Evolutionary conservation across 306 rosid genomes (phyloP), one percentile per base, ranked within the genome.

Genomic region (Calophaca sinica): DNA sequence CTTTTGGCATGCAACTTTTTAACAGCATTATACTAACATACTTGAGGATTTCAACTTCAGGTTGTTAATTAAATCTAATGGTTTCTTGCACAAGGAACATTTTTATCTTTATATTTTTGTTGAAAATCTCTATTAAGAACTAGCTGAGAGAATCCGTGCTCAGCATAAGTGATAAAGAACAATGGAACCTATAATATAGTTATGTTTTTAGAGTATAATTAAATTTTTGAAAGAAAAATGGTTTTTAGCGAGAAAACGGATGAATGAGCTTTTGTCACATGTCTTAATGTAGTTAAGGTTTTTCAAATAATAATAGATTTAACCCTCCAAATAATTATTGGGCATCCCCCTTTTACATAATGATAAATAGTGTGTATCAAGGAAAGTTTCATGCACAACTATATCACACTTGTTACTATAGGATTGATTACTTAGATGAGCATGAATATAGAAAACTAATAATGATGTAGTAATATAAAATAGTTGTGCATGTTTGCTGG

Each of bases 401-500:
- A 57, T 64, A 72, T 59, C 9, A 73, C 61, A 78, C 36, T 59
- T 74, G 72, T 68, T 55, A 45, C 57, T 41, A 8, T 44, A 26
- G 80, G 75, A 77, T 73, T 63, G 54, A 81, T 73, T 41, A 32
- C 42, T 45, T 36, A 52, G 74, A 70, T 70, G 53, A 55, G 75
- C 72, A 42, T 77, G 75, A 68, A 74, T 45, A 74, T 42, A 77
- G 63, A 61, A 72, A 68, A 41, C 74, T 45, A 66, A 84, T 77
- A 48, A 77, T 80, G 76, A 41, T 52, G 65, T 51, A 50, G 65
- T 69, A 59, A 78, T 85, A 51, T 48, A 64, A 53, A 20, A 81
- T 74, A 81, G 81, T 54, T 77, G 73, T 79, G 79, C 87, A 86
- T 72, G 76, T 87, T 73, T 61, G 82, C 84, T 88, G 81, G 73